Evolutionary conservation across 2,329 filamentous ascomycete genomes (phyloP).

Genomic region (Colletotrichum sp.): DNA sequence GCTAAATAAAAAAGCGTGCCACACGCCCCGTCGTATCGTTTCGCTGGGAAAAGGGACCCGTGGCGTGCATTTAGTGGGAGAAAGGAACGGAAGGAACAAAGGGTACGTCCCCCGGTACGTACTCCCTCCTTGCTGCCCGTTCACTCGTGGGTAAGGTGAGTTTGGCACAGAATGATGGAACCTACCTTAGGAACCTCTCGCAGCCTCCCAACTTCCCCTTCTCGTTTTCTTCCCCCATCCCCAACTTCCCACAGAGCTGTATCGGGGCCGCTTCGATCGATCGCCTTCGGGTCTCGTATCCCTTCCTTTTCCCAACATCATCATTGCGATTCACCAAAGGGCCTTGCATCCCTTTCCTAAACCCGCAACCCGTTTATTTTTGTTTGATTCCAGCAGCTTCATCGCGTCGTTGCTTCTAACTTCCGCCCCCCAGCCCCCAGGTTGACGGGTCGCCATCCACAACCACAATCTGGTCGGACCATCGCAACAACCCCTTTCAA

Average conservation of each 20-base stretch:
- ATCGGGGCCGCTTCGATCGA: slow-evolving; percentile 19
- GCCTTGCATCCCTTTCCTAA: not conserved
- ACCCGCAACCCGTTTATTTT: not conserved
- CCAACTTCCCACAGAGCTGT: slow-evolving; percentile 24
- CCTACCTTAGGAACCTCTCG: slow-evolving; percentile 22
- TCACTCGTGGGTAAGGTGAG: slow-evolving; percentile 48
- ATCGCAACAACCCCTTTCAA: slow-evolving; percentile 7
- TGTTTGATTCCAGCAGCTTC: not conserved
- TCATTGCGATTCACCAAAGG: slow-evolving; percentile 4
- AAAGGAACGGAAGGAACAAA: slow-evolving; percentile 16
- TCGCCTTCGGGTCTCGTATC: slow-evolving; percentile 19
- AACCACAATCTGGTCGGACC: slow-evolving; percentile 17
- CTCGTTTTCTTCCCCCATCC: slow-evolving; percentile 36
- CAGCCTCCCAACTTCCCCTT: slow-evolving; percentile 43
- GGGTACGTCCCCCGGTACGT: slow-evolving; percentile 7
- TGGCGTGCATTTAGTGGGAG: not conserved
- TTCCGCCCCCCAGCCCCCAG: slow-evolving; percentile 8
- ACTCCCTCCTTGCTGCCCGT: slow-evolving; percentile 29
- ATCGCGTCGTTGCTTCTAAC: slow-evolving; percentile 1
- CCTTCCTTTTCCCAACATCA: slow-evolving; percentile 22
- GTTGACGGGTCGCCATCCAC: slow-evolving; percentile 16
- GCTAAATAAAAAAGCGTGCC: slow-evolving; percentile 14
- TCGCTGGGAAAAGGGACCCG: slow-evolving; percentile 8
- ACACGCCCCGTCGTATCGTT: slow-evolving; percentile 15
- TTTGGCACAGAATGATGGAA: slow-evolving; percentile 38